Evolutionary conservation across 1,284 basidiomycete genomes (phyloP).

Genomic region (Clitocybe nebularis): DNA sequence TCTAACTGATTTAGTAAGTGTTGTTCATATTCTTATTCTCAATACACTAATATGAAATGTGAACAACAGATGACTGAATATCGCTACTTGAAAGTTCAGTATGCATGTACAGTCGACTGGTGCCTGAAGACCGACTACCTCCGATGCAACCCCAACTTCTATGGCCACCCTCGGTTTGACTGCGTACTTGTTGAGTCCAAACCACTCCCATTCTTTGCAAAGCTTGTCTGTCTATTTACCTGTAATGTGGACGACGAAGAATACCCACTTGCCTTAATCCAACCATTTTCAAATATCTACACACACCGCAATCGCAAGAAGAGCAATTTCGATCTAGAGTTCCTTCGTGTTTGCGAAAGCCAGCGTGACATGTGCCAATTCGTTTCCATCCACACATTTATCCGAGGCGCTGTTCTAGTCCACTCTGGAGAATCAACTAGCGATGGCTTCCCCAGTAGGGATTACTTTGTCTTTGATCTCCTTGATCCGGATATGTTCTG

Average conservation of each 20-base stretch:
- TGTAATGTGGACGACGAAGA: constrained; percentile 13
- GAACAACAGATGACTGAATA: constrained; percentile 21
- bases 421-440: constrained; percentile 1
- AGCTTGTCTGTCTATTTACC: constrained; percentile 21
- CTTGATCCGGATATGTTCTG: constrained; percentile 25
- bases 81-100: constrained; percentile 23
- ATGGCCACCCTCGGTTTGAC: constrained; percentile 24
- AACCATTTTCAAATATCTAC: constrained; percentile 17
- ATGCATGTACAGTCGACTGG: constrained; percentile 25
- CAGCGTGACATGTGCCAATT: constrained; percentile 14
- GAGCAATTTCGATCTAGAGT: constrained; percentile 20
- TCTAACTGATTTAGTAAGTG: constrained; percentile 1
- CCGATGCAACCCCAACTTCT: constrained; percentile 27
- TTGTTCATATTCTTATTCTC: background rate
- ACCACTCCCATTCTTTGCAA: constrained; percentile 13
- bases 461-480: constrained; percentile 23
- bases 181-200: constrained; percentile 21
- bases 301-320: constrained; percentile 3
- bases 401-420: constrained; percentile 22
- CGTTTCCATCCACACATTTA: constrained; percentile 23
- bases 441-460: constrained; percentile 8
- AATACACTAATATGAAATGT: background rate
- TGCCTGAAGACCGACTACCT: constrained; percentile 20
- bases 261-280: constrained; percentile 24
- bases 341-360: constrained; percentile 17